Conservation (phyloP, 2,329 filamentous ascomycete species). For the Aspergillus viridinutans region DNA sequence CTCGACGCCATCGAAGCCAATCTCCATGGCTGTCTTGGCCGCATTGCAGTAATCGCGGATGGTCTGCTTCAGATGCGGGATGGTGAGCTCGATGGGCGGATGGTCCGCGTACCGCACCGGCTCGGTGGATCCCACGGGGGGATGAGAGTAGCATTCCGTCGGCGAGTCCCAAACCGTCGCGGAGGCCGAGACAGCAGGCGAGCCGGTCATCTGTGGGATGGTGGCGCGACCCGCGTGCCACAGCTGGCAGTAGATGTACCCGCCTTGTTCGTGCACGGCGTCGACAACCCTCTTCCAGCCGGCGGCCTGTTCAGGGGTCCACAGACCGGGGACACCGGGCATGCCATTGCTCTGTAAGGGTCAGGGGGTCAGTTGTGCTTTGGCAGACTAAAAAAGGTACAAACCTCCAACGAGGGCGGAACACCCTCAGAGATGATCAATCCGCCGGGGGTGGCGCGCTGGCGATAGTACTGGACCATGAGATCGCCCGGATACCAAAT, state of each 20-base stretch:
- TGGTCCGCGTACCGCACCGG: slow-evolving; percentile 41
- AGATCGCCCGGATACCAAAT: slow-evolving; percentile 47
- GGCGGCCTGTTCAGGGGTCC: slow-evolving; percentile 39
- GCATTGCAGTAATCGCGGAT: slow-evolving; percentile 44
- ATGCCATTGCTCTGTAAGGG: slow-evolving; percentile 33
- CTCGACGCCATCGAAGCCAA: slow-evolving; percentile 53
- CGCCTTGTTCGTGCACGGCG: slow-evolving; percentile 49
- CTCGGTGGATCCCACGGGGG: slow-evolving; percentile 32
- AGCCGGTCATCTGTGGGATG: slow-evolving; percentile 39
- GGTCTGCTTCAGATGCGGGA: slow-evolving; percentile 43
- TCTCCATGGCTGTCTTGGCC: slow-evolving; percentile 50
- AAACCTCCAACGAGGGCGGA: slow-evolving; percentile 37
- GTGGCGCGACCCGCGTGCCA: slow-evolving; percentile 48
- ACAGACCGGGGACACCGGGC: slow-evolving; percentile 34
- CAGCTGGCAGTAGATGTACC: slow-evolving; percentile 42
- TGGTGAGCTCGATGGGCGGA: slow-evolving; percentile 42
- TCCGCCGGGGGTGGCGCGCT: slow-evolving; percentile 36
- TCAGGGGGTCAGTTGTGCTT: not conserved
- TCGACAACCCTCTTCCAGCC: slow-evolving; percentile 51
- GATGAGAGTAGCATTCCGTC: slow-evolving; percentile 41
- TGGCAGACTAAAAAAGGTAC: slow-evolving; percentile 10
- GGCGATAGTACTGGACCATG: slow-evolving; percentile 38
- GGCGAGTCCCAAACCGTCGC: slow-evolving; percentile 46
- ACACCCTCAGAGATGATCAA: slow-evolving; percentile 37
- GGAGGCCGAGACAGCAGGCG: slow-evolving; percentile 35